A percentile compares a stretch with the other conserved stretches of the same genome.
Conservation (phyloP, 2,329 filamentous ascomycete species). For the Aspergillus costaricaensis region DNA sequence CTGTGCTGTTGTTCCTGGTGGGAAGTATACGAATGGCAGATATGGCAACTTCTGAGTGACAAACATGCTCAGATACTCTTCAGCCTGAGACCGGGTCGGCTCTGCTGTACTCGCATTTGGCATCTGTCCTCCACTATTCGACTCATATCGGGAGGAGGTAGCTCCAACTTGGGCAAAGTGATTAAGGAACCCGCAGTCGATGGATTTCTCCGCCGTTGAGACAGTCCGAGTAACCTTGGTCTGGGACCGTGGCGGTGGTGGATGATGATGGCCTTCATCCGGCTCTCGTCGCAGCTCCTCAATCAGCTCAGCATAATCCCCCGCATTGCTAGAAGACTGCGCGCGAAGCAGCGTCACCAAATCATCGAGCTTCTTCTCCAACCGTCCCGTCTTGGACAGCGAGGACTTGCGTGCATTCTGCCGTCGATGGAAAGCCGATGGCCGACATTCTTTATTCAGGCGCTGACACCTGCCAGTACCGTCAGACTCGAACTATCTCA, state of each 20-base stretch:
- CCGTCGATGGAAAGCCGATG: slow-evolving; percentile 37
- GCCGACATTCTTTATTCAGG: slow-evolving; percentile 45
- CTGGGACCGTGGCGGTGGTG: background rate
- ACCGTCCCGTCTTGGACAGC: slow-evolving; percentile 20
- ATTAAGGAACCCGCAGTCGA: background rate
- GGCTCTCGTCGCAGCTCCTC: slow-evolving; percentile 1
- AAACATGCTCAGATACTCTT: slow-evolving; percentile 47
- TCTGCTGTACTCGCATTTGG: background rate
- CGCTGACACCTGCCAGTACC: slow-evolving; percentile 41
- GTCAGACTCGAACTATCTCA: background rate
- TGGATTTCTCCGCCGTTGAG: background rate
- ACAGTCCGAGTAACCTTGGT: background rate
- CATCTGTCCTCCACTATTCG: background rate
- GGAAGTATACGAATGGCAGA: slow-evolving; percentile 51
- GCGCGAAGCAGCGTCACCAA: slow-evolving; percentile 28
- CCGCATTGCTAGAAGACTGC: background rate
- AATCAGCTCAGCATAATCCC: slow-evolving; percentile 1
- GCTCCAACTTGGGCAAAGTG: background rate
- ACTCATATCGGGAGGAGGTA: background rate
- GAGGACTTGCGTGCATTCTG: slow-evolving; percentile 17
- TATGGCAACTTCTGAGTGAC: slow-evolving; percentile 44
- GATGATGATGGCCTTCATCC: background rate
- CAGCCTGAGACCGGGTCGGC: slow-evolving; percentile 28
- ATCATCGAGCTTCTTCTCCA: slow-evolving; percentile 32
- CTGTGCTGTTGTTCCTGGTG: slow-evolving; percentile 32